Base-by-base conservation (phyloP, 306 rosid genomes). In the Acmispon strigosus region DNA sequence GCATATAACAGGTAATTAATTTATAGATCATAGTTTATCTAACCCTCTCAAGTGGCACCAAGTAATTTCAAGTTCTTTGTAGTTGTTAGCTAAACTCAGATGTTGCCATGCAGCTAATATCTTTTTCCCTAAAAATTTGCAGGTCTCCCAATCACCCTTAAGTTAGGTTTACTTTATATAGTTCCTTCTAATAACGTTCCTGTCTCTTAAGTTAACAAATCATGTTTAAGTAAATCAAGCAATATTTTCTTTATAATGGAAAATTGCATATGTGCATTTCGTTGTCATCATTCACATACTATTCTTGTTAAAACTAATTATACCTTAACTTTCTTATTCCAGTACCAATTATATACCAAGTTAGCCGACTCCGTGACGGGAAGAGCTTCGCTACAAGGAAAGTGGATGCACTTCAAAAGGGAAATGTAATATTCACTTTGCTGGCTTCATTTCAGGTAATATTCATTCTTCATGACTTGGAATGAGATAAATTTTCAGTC, bases 331-430 rank as follows among this genome's bases (percentile, higher is more conserved):
- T 67, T 74, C 52, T 51, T 74, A 74, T 77, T 84, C 73, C 86
- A 94, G 98, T 86, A 56, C 98, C 98, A 51, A 94, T 94, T 73
- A 71, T 90, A 76, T 94, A 94, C 82, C 86, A 70, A 82, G 98
- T 87, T 78, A 34, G 73, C 19, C 85, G 96, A 41, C 13, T 90
- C 19, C 97, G 97, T 70, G 97, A 94, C 44, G 98, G 98, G 48
- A 90, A 84, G 77, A 94, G 97, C 82, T 94, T 94, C 82, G 96
- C 97, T 60, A 90, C 92, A n/a, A 86, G 98, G 71, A 84, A 74
- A 84, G 98, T 94, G 53, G 92, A 94, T 62, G 98, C 98, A 13
- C 83, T 90, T 70, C 98, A 94, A 74, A 94, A 83, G 73, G 98
- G 98, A 81, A 83, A 60, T 14, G 19, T 86, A 78, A 86, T 94